Percentiles rank a stretch among this genome's conserved stretches.
These are phyloP conservation scores for Sphaerulina musiva DNA, from an alignment of 2,329 filamentous ascomycete genomes.

Conservation along the genomic window DNA sequence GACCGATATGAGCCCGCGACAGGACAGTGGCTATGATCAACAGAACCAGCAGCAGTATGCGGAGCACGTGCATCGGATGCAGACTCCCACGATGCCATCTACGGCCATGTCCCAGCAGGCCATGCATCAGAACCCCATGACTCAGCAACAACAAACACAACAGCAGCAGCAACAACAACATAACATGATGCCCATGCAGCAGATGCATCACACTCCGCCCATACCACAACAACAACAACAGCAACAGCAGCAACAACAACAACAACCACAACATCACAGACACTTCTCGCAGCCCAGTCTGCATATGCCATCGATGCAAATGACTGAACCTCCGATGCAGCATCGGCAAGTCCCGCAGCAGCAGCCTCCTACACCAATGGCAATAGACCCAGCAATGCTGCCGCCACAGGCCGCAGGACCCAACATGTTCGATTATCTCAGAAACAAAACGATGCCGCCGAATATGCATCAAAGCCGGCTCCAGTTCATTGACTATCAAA, in stretches of 20 bases:
- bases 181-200: constrained; percentile 18
- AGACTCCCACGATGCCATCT: constrained; percentile 2
- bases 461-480: constrained; percentile 19
- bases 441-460: constrained; percentile 31
- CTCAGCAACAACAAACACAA: not conserved
- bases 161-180: not conserved
- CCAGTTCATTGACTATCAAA: constrained; percentile 29
- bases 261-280: constrained; percentile 18
- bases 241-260: too few relatives aligned
- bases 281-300: constrained; percentile 12
- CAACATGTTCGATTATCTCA: constrained; percentile 33
- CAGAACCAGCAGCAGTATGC: constrained; percentile 23
- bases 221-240: constrained; percentile 17
- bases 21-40: constrained; percentile 16
- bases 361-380: constrained; percentile 20
- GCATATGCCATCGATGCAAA: constrained; percentile 22
- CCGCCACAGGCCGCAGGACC: constrained; percentile 23
- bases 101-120: constrained; percentile 2
- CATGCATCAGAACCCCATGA: constrained; percentile 7
- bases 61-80: constrained; percentile 13
- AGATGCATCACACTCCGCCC: constrained; percentile 24
- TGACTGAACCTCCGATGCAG: constrained; percentile 15
- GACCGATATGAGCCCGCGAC: constrained; percentile 17
- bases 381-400: constrained; percentile 28
- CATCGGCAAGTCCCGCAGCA: constrained; percentile 11